Base-by-base conservation (phyloP, 2,329 filamentous ascomycete species). In the Aspergillus melleus region DNA sequence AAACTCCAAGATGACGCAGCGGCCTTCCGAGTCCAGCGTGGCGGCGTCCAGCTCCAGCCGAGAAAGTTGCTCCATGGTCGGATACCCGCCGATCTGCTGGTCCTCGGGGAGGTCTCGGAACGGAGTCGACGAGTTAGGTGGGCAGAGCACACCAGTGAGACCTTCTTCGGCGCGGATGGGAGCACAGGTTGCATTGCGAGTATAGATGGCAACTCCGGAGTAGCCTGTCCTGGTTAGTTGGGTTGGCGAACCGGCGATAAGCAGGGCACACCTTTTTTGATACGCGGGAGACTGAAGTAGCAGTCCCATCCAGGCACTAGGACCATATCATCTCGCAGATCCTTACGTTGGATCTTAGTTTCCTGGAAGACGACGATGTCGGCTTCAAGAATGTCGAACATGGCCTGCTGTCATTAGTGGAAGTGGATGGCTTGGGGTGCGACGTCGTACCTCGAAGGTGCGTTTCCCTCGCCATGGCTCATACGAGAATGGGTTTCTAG, bases 281-380 rank as follows among this genome's bases (percentile, higher is more conserved):
- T 84, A 72, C 89, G 92, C 0, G 95, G 95, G 24, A 99, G 81
- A 73, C 92, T 97, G 77, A 97, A 97, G 77, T 89, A 96, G 65
- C 93, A 93, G 73, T 99, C 95, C 94, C 94, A 99, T 12, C 95
- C 95, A 0, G 91, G 88, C 0, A 98, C 87, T 36, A 98, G 81
- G 10, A 98, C 93, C 92, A 98, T 98, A 68, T 98, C 95, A 82
- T 98, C 95, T 46, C 83, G 84, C 1, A 99, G 81, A 67, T 97
- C 93, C 73, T 96, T 96, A 59, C 90, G 85, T 72, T 98, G 95
- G 46, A 98, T 97, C 78, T 98, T 99, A 49, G 92, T 88, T 77
- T 98, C 95, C 75, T 99, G 95, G 81, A 98, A 92, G 60, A 97
- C 84, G 19, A 98, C 87, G 64, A 99, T 95, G 74, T 99, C 95